Conservation (phyloP, 169 alveolate genomes). For the Pseudocohnilembus persalinus region DNA sequence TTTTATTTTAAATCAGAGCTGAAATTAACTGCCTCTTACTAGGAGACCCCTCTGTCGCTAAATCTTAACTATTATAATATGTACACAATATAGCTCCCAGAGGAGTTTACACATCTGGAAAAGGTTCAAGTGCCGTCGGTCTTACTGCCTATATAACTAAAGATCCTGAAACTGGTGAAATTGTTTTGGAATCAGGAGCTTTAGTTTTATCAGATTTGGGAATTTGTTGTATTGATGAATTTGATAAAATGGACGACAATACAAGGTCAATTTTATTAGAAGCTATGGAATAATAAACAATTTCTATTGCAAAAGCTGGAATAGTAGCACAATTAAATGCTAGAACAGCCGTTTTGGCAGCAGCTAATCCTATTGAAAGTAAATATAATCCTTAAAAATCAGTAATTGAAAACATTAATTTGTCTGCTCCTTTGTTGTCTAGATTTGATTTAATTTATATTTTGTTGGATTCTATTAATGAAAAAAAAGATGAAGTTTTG, state of each 20-base stretch:
- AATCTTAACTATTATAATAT: conserved; percentile 97
- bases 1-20: conserved; percentile 71
- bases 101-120: conserved; percentile 98
- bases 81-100: conserved; percentile 96
- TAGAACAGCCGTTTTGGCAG: conserved; percentile 97
- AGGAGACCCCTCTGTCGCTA: conserved; percentile 99
- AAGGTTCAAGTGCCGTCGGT: conserved; percentile 98
- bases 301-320: conserved; percentile 99
- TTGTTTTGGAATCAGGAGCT: conserved; percentile 98
- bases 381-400: conserved; percentile 96
- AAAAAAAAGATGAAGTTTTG: conserved; percentile 84
- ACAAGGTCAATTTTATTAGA: conserved; percentile 98
- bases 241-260: conserved; percentile 99
- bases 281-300: conserved; percentile 99
- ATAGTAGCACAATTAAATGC: conserved; percentile 93
- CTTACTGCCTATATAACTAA: conserved; percentile 98
- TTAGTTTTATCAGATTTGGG: conserved; percentile 98
- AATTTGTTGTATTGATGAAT: conserved; percentile 99
- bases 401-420: conserved; percentile 96
- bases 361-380: conserved; percentile 97
- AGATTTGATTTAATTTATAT: conserved; percentile 95
- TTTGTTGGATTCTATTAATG: conserved; percentile 87
- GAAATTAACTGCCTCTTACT: conserved; percentile 96
- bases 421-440: conserved; percentile 97
- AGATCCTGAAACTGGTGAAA: conserved; percentile 97